Base-by-base conservation (phyloP, 2,329 filamentous ascomycete genomes). In the Daldinia sp. region DNA sequence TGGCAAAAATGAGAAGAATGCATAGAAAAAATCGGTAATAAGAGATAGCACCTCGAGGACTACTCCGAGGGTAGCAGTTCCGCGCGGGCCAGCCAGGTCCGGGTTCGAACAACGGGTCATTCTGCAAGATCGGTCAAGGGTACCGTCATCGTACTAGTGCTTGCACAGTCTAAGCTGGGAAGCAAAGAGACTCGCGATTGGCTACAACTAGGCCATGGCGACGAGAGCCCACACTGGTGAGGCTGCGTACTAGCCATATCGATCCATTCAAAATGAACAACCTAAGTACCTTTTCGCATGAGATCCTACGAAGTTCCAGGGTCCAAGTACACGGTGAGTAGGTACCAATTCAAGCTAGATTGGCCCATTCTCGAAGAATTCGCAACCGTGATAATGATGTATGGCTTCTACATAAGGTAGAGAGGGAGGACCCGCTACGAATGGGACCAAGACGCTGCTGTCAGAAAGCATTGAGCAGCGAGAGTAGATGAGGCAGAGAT, bases 401-500 rank as follows among this genome's bases (percentile, higher is more conserved):
- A 23, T 50, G 46, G 46, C 30, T 33, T 26, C 46, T 6, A 51
- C 26, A 26, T 18, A 42, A 15, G 7, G 33, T 9, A 51, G 30
- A 54, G 50, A 39, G 41, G 30, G 20, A 48, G 46, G 54, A 51
- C 20, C 35, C 39, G 37, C 46, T 26, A 58, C 23, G 51, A 15
- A 46, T 12, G 53, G 58, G 57, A 60, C 46, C 39, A 61, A 54
- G 68, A 59, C 51, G 64, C 64, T 66, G 63, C 44, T 46, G 67
- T 71, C 54, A 65, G 53, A 69, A 59, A 66, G 72, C 74, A 74
- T 75, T 69, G 66, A 67, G 63, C 60, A 72, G 72, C 41, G 68
- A 69, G 75, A 67, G 77, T 70, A 70, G 74, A 78, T 84, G 83
- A 84, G 79, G 82, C 83, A 84, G 73, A 79, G 74, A 79, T 85